Base-by-base conservation (phyloP, 2,329 filamentous ascomycete genomes). In the Diaporthe citriasiana region DNA sequence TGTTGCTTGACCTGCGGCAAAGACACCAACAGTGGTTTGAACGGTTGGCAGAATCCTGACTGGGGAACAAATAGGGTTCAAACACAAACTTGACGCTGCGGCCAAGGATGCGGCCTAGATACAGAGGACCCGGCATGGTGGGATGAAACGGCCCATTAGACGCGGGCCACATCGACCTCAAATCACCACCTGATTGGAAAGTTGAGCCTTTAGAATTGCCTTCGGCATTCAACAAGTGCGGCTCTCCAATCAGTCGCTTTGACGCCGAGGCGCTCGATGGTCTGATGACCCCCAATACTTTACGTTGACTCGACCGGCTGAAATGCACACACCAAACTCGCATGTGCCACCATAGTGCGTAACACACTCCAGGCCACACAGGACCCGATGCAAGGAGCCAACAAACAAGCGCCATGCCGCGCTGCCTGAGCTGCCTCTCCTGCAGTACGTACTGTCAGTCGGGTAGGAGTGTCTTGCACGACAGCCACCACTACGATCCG, bases 61-160 rank as follows among this genome's bases (percentile, higher is more conserved):
- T 45, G 47, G 47, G 60, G 47, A 42, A 30, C 55, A 70, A 47
- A 47, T 63, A 57, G 33, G 35, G 68, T 53, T 35, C 50, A 45
- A 30, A 53, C 47, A 53, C 53, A 70, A 59, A 60, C 57, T 69
- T 66, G 45, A 57, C 25, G 66, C 70, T 73, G 73, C 74, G 74
- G 74, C 74, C 74, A 53, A 53, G 27, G 22, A 75, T 74, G 74
- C 74, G 74, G 68, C 74, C 74, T 38, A 71, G 47, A 71, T 59
- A 59, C 47, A 71, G 68, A 75, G 60, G 74, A 65, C 72, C 72
- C 74, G 53, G 51, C 40, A 56, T 51, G 72, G 56, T 75, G 74
- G 72, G 72, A 71, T 66, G 25, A 40, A 42, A 59, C 72, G 68
- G 71, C 72, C 56, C 56, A 38, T 45, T 57, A 70, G 65, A 25